phyloP scores from a whole-genome alignment of 805 yeast genomes.

The Zygosaccharomyces bisporus region DNA sequence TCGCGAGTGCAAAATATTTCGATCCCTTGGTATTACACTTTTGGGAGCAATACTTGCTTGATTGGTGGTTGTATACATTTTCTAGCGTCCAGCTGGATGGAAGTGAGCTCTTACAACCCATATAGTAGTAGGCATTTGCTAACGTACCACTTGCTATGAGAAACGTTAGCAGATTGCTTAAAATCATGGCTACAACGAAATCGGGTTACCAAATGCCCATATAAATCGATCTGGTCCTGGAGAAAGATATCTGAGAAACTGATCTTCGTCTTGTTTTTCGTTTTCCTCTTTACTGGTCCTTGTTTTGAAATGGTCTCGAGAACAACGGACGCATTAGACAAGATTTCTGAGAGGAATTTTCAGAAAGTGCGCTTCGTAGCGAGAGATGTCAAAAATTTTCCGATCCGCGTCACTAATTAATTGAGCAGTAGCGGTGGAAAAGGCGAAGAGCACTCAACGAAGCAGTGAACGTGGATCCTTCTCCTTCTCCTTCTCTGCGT shows the following conservation, averaged over 20 bases:
- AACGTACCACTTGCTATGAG: slow-evolving; percentile 6
- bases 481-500: too few species aligned
- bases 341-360: slow-evolving; percentile 1
- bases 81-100: slow-evolving; percentile 30
- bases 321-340: slow-evolving; percentile 1
- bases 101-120: slow-evolving; percentile 30
- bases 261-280: neutral
- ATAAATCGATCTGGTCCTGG: neutral
- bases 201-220: neutral
- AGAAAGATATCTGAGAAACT: neutral
- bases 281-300: neutral
- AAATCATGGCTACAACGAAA: slow-evolving; percentile 1
- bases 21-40: slow-evolving; percentile 22
- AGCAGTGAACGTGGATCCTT: neutral
- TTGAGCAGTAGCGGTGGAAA: neutral
- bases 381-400: neutral
- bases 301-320: slow-evolving; percentile 8
- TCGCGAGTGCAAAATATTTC: slow-evolving; percentile 31
- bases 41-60: slow-evolving; percentile 27
- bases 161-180: slow-evolving; percentile 4
- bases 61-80: slow-evolving; percentile 27
- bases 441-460: too few species aligned
- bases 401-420: neutral
- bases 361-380: neutral
- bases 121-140: slow-evolving; percentile 17